Percentiles rank a stretch among this genome's conserved stretches.
Evolutionary conservation across 495 filamentous ascomycete genomes (phyloP).

Genomic region (Daldinia grandis): DNA sequence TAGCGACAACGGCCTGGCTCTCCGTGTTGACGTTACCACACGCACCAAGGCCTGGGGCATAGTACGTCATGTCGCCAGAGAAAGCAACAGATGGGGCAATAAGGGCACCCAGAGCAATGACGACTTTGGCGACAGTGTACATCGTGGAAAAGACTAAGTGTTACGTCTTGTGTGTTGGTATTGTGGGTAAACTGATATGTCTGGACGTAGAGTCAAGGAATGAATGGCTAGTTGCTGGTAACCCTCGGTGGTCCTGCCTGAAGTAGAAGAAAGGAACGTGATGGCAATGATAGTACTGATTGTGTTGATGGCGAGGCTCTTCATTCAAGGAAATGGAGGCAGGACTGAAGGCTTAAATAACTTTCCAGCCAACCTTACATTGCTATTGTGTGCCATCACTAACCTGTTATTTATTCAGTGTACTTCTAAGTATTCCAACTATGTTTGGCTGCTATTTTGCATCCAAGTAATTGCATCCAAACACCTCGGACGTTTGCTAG

Average conservation of each 20-base stretch:
- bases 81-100: constrained; percentile 30
- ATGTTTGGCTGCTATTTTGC: not conserved
- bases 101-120: constrained; percentile 24
- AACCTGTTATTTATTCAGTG: not conserved
- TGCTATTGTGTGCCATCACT: not conserved
- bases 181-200: not conserved
- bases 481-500: constrained; percentile 4
- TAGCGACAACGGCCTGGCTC: constrained; percentile 53
- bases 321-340: not conserved
- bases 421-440: not conserved
- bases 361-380: not conserved
- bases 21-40: constrained; percentile 53
- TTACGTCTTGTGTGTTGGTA: not conserved
- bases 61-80: constrained; percentile 58
- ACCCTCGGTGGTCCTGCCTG: not conserved
- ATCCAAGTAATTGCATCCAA: not conserved
- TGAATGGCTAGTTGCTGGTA: not conserved
- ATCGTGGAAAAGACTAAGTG: constrained; percentile 11
- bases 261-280: constrained; percentile 2
- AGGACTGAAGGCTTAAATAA: constrained; percentile 8
- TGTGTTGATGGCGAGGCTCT: not conserved
- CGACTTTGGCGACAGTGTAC: constrained; percentile 25
- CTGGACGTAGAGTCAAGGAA: not conserved
- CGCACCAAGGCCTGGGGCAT: constrained; percentile 52
- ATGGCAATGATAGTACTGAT: not conserved